Percentiles rank a stretch among this genome's conserved stretches.
Conservation (phyloP, 768 basidiomycete species). For the Pleurotus salmoneostramineus region DNA sequence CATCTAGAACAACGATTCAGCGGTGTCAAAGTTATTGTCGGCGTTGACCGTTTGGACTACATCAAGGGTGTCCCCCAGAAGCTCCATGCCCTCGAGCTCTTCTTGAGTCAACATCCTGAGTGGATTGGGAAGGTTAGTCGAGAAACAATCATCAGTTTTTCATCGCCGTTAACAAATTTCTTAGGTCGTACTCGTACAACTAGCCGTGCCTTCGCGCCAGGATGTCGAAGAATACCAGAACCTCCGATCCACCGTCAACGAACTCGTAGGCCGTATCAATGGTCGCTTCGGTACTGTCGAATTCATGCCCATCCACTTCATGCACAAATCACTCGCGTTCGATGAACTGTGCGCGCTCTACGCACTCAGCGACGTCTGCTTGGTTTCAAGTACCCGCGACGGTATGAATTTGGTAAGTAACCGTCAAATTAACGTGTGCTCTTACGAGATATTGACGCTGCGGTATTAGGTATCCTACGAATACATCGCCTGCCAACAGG, state of each 20-base stretch:
- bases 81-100: slow-evolving; percentile 92
- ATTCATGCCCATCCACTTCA: slow-evolving; percentile 99
- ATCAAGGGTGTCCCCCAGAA: slow-evolving; percentile 99
- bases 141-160: neutral
- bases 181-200: slow-evolving; percentile 91
- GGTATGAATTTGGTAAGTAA: slow-evolving; percentile 96
- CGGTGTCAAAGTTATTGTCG: slow-evolving; percentile 96
- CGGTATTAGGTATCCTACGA: slow-evolving; percentile 90
- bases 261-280: slow-evolving; percentile 97
- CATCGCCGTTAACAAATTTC: neutral
- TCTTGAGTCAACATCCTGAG: slow-evolving; percentile 96
- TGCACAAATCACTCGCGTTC: slow-evolving; percentile 93
- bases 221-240: slow-evolving; percentile 99
- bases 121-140: slow-evolving; percentile 90
- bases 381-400: slow-evolving; percentile 93
- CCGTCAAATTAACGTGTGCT: neutral
- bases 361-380: slow-evolving; percentile 92
- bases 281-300: slow-evolving; percentile 99
- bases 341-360: slow-evolving; percentile 98
- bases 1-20: slow-evolving; percentile 87
- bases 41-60: slow-evolving; percentile 97
- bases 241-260: slow-evolving; percentile 91
- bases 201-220: slow-evolving; percentile 95
- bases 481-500: slow-evolving; percentile 93
- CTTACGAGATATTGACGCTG: slow-evolving; percentile 4